Evolutionary conservation across 73 alveolate genomes (phyloP).

Genomic region (Paramecium primaurelia): DNA sequence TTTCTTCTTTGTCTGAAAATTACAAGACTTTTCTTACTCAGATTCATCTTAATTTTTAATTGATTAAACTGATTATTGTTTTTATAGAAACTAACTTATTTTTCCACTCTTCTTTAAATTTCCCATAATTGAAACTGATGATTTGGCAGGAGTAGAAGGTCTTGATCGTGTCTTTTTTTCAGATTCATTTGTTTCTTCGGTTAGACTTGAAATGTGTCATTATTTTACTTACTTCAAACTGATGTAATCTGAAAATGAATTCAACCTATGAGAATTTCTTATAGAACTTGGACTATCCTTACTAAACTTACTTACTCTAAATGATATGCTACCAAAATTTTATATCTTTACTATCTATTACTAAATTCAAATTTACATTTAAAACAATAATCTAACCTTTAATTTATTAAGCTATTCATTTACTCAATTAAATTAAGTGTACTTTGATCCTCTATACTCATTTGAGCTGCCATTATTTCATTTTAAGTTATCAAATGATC

Average conservation of each 20-base stretch:
- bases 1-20: background rate
- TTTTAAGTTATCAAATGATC: slow-evolving; percentile 18
- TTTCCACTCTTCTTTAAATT: slow-evolving; percentile 37
- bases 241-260: slow-evolving; percentile 4
- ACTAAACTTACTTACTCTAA: slow-evolving; percentile 15
- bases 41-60: background rate
- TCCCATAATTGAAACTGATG: background rate
- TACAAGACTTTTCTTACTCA: background rate
- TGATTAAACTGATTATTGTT: background rate
- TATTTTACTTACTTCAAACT: background rate
- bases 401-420: slow-evolving; percentile 27
- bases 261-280: background rate
- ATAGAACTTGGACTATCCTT: slow-evolving; percentile 6
- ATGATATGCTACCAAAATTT: background rate
- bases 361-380: background rate
- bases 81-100: background rate
- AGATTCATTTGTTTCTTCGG: background rate
- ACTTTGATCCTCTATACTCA: background rate
- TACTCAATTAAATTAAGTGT: background rate
- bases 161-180: background rate
- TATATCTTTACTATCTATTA: background rate
- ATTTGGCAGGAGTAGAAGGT: slow-evolving; percentile 22
- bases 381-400: background rate
- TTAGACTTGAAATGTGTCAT: background rate
- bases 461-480: background rate